These are phyloP conservation scores for Litsea cubeba DNA, from an alignment of 164 flowering plant species.

Conservation along the genomic window DNA sequence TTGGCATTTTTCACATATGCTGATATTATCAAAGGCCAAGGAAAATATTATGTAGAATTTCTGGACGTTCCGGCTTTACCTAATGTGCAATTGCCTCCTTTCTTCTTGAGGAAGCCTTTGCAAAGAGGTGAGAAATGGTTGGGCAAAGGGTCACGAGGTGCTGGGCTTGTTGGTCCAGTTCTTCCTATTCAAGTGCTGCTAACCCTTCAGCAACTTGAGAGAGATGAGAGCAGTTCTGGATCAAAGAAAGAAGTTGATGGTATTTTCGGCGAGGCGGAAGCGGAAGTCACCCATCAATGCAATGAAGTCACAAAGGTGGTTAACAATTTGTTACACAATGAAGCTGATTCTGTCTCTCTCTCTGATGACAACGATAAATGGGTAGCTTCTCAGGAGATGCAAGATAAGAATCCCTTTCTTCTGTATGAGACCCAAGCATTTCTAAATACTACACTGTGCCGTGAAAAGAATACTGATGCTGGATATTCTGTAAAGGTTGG, in stretches of 20 bases:
- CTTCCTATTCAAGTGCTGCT: constrained; percentile 59
- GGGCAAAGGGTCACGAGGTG: constrained; percentile 24
- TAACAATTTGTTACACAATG: constrained; percentile 21
- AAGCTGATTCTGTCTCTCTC: constrained; percentile 40
- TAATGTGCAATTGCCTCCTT: constrained; percentile 54
- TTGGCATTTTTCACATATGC: constrained; percentile 44
- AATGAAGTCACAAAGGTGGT: constrained; percentile 42
- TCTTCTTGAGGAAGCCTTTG: constrained; percentile 45
- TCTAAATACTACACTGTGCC: background rate
- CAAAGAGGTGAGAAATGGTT: constrained; percentile 48
- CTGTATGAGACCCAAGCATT: constrained; percentile 7
- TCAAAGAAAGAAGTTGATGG: constrained; percentile 19
- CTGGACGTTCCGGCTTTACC: constrained; percentile 44
- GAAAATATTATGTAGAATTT: constrained; percentile 36
- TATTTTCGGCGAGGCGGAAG: constrained; percentile 26
- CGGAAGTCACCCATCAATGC: constrained; percentile 26
- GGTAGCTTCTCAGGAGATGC: constrained; percentile 21
- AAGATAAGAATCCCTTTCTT: constrained; percentile 5
- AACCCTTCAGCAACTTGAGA: constrained; percentile 25
- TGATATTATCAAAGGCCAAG: constrained; percentile 33
- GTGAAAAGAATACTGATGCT: background rate
- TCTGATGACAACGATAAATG: constrained; percentile 43
- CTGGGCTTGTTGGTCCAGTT: constrained; percentile 59
- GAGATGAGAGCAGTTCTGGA: constrained; percentile 15
- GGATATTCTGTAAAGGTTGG: background rate